Evolutionary conservation across 352 stramenopile genomes (phyloP), one percentile per base, ranked within the genome.

Genomic region (Thalassiosira hispida): DNA sequence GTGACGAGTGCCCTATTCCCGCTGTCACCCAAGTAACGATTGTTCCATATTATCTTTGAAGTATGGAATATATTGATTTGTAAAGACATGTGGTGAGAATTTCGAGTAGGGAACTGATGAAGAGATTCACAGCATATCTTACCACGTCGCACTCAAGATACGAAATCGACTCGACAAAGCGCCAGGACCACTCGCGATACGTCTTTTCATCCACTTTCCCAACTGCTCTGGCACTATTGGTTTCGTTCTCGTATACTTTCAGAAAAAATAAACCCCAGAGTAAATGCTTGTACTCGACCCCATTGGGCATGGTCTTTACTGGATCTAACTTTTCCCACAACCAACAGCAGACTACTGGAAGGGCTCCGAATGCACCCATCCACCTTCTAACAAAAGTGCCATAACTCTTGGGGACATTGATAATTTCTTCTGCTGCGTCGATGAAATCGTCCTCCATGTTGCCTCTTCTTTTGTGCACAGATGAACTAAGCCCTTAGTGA

Each of bases 171-270:
- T 61, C 59, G 27, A 85, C 60, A 62, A 73, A 71, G 40, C 62
- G n/a, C 23, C 47, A 60, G 31, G 42, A 63, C 61, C 57, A 85
- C 47, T 85, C 71, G 14, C 67, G 25, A 67, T 56, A 75, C 9
- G 75, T 83, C 55, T 83, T 83, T 52, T 76, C 67, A 25, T 75
- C 67, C 16, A 60, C 51, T 44, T 46, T 55, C 8, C 68, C 68
- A 35, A 63, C 56, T 51, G 22, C 20, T 14, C 56, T 35, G 25
- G 68, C 42, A 51, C 25, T 47, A 18, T 47, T 60, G 11, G 67
- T 14, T 59, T 76, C 67, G 12, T 42, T 60, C 20, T 76, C 56
- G 42, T 76, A 76, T 33, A 67, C 55, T 61, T 29, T 65, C 22
- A 76, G 25, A 31, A 76, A 60, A 44, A 52, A 49, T 38, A 76